phyloP scores from a whole-genome alignment of 2,329 filamentous ascomycete species.

The Colletotrichum destructivum region DNA sequence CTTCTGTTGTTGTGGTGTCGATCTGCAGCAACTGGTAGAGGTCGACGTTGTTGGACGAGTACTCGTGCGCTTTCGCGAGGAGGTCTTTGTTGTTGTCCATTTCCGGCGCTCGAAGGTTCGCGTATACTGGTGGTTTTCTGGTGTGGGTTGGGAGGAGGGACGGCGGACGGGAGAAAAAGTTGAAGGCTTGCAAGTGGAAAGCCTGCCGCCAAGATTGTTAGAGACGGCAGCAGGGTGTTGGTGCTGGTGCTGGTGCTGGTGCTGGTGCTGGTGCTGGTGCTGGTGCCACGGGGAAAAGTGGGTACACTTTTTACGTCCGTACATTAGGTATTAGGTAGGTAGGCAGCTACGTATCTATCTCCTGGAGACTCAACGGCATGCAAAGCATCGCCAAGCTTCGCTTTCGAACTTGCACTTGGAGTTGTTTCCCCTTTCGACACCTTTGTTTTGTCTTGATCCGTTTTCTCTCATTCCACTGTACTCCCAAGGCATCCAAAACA shows the following conservation, averaged over 20 bases:
- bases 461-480: background rate
- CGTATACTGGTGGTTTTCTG: background rate
- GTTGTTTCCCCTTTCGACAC: background rate
- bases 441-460: background rate
- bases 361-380: background rate
- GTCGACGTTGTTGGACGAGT: slow-evolving; percentile 75
- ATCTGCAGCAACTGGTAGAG: slow-evolving; percentile 85
- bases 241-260: no score
- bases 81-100: slow-evolving; percentile 62
- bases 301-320: slow-evolving; percentile 5
- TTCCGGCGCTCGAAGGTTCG: background rate
- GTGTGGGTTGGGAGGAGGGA: slow-evolving; percentile 5
- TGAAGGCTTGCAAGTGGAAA: slow-evolving; percentile 18
- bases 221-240: background rate
- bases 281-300: slow-evolving; percentile 6
- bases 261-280: background rate
- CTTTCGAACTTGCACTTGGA: background rate
- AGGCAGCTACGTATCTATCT: no score
- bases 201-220: slow-evolving; percentile 2
- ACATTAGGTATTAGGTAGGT: background rate
- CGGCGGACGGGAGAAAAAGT: background rate
- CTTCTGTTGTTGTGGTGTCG: slow-evolving; percentile 70
- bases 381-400: background rate
- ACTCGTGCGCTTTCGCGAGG: slow-evolving; percentile 68
- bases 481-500: background rate